Conservation (phyloP, 2,329 filamentous ascomycete species). For the Pseudocercospora pini-densiflorae region DNA sequence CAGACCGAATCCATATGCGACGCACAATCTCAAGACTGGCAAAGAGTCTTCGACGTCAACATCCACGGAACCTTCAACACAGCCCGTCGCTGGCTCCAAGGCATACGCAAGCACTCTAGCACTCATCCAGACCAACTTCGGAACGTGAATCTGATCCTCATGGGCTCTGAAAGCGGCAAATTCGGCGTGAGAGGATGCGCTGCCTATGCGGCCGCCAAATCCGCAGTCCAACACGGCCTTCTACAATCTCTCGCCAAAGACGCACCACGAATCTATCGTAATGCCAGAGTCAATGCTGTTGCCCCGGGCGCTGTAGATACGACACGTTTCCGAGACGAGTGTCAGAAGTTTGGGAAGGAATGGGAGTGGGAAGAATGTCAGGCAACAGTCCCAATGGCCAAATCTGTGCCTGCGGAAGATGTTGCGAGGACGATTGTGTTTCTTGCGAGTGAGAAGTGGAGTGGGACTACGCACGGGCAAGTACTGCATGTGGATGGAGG, state of each 20-base stretch:
- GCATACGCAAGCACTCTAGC: conserved; percentile 37
- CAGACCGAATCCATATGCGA: conserved; percentile 47
- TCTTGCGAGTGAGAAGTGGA: conserved; percentile 53
- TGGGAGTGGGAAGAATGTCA: conserved; percentile 49
- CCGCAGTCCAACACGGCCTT: conserved; percentile 51
- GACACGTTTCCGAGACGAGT: conserved; percentile 48
- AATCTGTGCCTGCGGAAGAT: conserved; percentile 45
- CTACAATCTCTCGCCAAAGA: conserved; percentile 49
- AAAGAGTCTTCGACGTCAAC: conserved; percentile 49
- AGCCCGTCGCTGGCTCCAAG: conserved; percentile 48
- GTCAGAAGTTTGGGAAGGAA: conserved; percentile 42
- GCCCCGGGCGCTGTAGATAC: conserved; percentile 55
- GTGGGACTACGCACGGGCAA: conserved; percentile 51
- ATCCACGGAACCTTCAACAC: conserved; percentile 51
- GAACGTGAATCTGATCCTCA: conserved; percentile 50
- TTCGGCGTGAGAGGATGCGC: conserved; percentile 51
- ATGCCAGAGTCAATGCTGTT: conserved; percentile 52
- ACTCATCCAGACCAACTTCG: conserved; percentile 18
- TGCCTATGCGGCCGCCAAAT: conserved; percentile 53
- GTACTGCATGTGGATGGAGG: conserved; percentile 52
- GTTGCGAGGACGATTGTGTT: conserved; percentile 53
- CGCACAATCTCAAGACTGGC: conserved; percentile 38
- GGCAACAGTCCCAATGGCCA: conserved; percentile 47
- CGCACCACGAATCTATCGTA: conserved; percentile 43
- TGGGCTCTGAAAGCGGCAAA: conserved; percentile 52